Evolutionary conservation across 192 early-diverging fungal species (phyloP).

Genomic region (Paraglomus brasilianum): DNA sequence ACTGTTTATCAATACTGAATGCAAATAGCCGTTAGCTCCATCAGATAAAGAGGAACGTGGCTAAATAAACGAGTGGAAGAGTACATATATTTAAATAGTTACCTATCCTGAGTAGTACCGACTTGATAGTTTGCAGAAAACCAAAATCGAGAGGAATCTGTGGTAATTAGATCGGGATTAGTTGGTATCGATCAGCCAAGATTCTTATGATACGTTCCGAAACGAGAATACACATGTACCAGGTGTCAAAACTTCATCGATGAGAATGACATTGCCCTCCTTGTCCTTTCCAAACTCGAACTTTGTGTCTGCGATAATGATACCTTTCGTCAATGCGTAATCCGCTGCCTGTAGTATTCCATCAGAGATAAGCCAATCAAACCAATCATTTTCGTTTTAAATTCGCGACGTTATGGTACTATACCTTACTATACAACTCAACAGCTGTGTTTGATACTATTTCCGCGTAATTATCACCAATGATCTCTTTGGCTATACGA

Average conservation of each 20-base stretch:
- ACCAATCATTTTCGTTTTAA: constrained; percentile 98
- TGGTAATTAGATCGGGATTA: not conserved
- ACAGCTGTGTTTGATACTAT: constrained; percentile 74
- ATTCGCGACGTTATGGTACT: constrained; percentile 79
- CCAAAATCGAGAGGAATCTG: constrained; percentile 99
- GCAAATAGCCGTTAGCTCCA: not conserved
- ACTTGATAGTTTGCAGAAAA: constrained; percentile 75
- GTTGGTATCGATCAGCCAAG: constrained; percentile 1
- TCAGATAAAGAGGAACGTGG: not conserved
- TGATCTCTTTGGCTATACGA: constrained; percentile 63
- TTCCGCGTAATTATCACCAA: constrained; percentile 77
- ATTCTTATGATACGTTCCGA: not conserved
- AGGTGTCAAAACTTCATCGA: constrained; percentile 97
- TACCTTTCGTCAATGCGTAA: constrained; percentile 79
- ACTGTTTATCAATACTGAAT: constrained; percentile 93
- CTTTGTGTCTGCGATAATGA: constrained; percentile 99
- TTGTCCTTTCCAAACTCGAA: constrained; percentile 98
- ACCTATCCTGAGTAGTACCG: constrained; percentile 73
- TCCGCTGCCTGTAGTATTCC: constrained; percentile 70
- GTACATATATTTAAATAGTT: constrained; percentile 20
- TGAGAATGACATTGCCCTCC: constrained; percentile 75
- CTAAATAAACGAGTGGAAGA: not conserved
- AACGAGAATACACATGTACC: constrained; percentile 44
- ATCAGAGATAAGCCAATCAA: constrained; percentile 88
- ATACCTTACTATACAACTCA: constrained; percentile 82